phyloP scores from a whole-genome alignment of 108 stramenopile species.

The Cylindrotheca fusiformis region DNA sequence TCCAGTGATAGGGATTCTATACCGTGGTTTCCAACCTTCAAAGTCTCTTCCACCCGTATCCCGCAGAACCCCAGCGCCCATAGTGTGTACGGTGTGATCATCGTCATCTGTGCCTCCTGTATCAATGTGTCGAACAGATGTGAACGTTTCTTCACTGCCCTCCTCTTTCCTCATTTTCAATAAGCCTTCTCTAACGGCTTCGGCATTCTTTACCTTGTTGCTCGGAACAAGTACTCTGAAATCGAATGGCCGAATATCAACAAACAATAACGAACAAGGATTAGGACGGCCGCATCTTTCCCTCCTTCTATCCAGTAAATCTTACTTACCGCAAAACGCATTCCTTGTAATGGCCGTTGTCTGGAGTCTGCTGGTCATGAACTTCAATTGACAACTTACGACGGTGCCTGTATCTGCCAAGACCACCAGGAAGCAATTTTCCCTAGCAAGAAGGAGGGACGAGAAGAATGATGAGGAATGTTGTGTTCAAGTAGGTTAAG shows the following conservation, averaged over 20 bases:
- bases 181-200: slow-evolving; percentile 15
- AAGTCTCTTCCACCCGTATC: slow-evolving; percentile 32
- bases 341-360: slow-evolving; percentile 25
- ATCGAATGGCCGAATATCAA: not conserved
- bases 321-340: slow-evolving; percentile 35
- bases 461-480: not conserved
- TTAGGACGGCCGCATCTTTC: too few relatives aligned
- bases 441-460: too few relatives aligned
- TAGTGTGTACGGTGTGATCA: slow-evolving; percentile 5
- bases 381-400: slow-evolving; percentile 48
- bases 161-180: slow-evolving; percentile 9
- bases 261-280: too few relatives aligned
- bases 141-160: slow-evolving; percentile 9
- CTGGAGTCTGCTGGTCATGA: slow-evolving; percentile 24
- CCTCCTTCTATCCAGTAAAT: slow-evolving; percentile 3
- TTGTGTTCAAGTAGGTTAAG: not conserved
- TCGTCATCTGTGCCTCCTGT: slow-evolving; percentile 5
- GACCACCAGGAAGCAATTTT: slow-evolving; percentile 28
- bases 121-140: not conserved
- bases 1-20: slow-evolving; percentile 41
- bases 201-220: slow-evolving; percentile 5
- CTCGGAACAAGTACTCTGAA: slow-evolving; percentile 25
- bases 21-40: slow-evolving; percentile 61
- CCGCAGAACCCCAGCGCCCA: not conserved
- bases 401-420: slow-evolving; percentile 26